Conservation (phyloP, 768 basidiomycete genomes). For the Rubroboletus satanas region DNA sequence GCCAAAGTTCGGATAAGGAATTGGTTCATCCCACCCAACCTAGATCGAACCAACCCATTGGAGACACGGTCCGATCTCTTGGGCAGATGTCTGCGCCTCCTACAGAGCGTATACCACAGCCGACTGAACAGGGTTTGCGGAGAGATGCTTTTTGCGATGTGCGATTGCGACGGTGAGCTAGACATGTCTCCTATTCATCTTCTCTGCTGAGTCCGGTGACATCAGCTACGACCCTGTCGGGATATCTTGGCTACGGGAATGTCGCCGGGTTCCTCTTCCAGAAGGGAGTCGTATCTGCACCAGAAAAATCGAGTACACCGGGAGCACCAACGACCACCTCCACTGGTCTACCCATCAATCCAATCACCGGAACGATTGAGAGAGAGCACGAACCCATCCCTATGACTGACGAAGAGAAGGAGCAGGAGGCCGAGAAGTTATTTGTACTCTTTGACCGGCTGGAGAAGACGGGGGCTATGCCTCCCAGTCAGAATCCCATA, state of each 20-base stretch:
- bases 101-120: slow-evolving; percentile 69
- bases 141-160: slow-evolving; percentile 82
- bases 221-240: slow-evolving; percentile 65
- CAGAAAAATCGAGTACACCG: slow-evolving; percentile 34
- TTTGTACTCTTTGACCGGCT: slow-evolving; percentile 90
- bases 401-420: slow-evolving; percentile 97
- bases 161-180: slow-evolving; percentile 65
- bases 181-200: not conserved
- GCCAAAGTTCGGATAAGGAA: slow-evolving; percentile 56
- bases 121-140: slow-evolving; percentile 75
- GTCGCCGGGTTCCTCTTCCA: slow-evolving; percentile 93
- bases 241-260: slow-evolving; percentile 89
- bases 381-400: slow-evolving; percentile 37
- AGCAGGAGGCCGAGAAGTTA: slow-evolving; percentile 86
- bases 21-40: slow-evolving; percentile 67
- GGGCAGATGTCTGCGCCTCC: slow-evolving; percentile 75
- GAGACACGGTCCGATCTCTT: slow-evolving; percentile 71
- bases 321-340: slow-evolving; percentile 33
- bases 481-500: slow-evolving; percentile 65
- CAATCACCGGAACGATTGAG: slow-evolving; percentile 77
- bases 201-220: not conserved
- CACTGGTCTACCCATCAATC: slow-evolving; percentile 57
- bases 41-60: slow-evolving; percentile 77
- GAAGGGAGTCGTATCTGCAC: slow-evolving; percentile 75
- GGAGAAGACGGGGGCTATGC: slow-evolving; percentile 69